Conservation (phyloP, 257 asterid genomes). For the Verbascum thapsus region DNA sequence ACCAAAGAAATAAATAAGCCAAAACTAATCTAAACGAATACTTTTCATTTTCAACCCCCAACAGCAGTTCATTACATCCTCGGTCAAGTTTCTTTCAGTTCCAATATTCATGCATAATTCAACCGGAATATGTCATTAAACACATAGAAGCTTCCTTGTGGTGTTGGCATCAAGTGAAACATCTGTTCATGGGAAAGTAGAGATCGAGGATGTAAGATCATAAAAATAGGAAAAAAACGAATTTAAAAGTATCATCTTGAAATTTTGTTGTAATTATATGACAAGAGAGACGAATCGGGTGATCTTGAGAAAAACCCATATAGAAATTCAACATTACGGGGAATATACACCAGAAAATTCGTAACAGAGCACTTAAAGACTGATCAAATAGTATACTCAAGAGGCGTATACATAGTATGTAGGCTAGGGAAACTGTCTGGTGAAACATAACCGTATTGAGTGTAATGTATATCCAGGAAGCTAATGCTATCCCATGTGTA, state of each 20-base stretch:
- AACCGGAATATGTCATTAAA: conserved; percentile 59
- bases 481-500: too few species aligned
- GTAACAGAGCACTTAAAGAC: background rate
- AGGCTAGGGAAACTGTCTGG: background rate
- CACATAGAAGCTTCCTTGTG: conserved; percentile 59
- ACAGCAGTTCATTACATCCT: conserved; percentile 12
- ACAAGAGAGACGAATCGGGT: background rate
- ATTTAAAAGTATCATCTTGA: too few species aligned
- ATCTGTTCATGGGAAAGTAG: conserved; percentile 38
- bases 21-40: conserved; percentile 7
- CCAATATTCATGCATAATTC: conserved; percentile 50
- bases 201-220: background rate
- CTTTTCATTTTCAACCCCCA: conserved; percentile 1
- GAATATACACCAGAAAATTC: background rate
- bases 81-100: conserved; percentile 19
- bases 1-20: conserved; percentile 17
- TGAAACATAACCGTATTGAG: too few species aligned
- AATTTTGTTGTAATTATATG: background rate
- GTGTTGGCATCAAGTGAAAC: conserved; percentile 64
- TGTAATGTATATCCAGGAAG: background rate
- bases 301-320: background rate
- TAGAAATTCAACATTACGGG: background rate
- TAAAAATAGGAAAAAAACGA: background rate
- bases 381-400: too few species aligned
- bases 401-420: too few species aligned